Percentiles rank a stretch among this genome's conserved stretches.
phyloP scores from a whole-genome alignment of 2,329 filamentous ascomycete species.

The Pseudopithomyces maydicus region DNA sequence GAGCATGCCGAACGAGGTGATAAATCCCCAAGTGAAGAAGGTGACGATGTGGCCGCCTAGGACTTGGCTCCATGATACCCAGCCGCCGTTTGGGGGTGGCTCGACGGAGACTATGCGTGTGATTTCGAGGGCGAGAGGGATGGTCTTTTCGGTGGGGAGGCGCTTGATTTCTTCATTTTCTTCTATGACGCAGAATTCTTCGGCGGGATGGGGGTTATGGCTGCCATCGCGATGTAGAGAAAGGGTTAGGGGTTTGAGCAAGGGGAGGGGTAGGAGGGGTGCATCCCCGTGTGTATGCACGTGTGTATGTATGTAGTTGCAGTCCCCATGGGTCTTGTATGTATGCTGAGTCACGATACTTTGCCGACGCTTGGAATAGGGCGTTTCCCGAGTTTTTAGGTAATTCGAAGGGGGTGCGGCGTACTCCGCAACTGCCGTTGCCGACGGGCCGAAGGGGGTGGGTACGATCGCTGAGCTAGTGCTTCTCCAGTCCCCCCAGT shows the following conservation, averaged over 20 bases:
- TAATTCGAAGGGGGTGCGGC: neutral
- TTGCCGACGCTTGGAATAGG: neutral
- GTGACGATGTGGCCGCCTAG: conserved; percentile 46
- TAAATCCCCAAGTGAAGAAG: conserved; percentile 48
- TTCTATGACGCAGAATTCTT: neutral
- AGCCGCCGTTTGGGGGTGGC: conserved; percentile 51
- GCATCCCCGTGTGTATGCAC: neutral
- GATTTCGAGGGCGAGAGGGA: neutral
- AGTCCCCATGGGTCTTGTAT: neutral
- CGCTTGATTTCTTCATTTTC: neutral
- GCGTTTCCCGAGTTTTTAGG: neutral
- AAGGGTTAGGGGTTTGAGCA: neutral
- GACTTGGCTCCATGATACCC: conserved; percentile 49
- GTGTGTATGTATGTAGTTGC: too few species aligned
- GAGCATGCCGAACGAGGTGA: conserved; percentile 37
- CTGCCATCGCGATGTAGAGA: neutral
- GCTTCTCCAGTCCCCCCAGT: too few species aligned
- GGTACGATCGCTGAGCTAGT: neutral
- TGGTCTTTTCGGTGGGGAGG: neutral
- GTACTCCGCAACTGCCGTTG: neutral
- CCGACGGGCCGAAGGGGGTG: neutral
- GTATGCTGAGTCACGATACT: neutral
- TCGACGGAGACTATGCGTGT: neutral
- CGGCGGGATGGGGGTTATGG: neutral
- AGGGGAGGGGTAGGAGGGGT: neutral